Evolutionary conservation across 192 early-diverging fungal species (phyloP).

Genomic region (Linnemannia hyalina): DNA sequence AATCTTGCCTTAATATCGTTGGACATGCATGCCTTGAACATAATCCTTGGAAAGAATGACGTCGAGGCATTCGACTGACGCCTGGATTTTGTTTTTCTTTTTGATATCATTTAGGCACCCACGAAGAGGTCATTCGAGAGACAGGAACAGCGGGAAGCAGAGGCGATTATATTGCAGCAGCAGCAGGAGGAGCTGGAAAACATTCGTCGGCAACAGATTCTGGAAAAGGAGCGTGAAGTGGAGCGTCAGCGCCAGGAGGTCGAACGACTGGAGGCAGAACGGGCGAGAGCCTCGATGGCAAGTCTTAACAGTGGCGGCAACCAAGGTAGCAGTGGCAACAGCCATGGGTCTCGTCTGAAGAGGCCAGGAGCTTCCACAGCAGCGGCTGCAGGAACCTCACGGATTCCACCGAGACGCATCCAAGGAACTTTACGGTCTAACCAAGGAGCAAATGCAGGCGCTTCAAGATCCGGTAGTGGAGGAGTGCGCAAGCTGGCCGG

Average conservation of each 20-base stretch:
- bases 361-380: background rate
- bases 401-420: constrained; percentile 22
- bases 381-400: constrained; percentile 2
- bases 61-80: background rate
- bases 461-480: constrained; percentile 38
- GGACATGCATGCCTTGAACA: too few relatives aligned
- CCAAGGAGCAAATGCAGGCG: background rate
- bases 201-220: constrained; percentile 36
- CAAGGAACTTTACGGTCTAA: background rate
- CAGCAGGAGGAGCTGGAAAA: constrained; percentile 51
- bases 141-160: constrained; percentile 48
- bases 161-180: constrained; percentile 33
- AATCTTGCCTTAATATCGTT: background rate
- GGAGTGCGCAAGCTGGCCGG: constrained; percentile 46
- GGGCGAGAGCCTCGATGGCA: constrained; percentile 13
- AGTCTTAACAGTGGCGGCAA: constrained; percentile 2
- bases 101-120: constrained; percentile 26
- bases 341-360: background rate
- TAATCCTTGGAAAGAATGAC: background rate
- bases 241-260: constrained; percentile 36
- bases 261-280: constrained; percentile 40
- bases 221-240: constrained; percentile 37
- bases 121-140: constrained; percentile 43
- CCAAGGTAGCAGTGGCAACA: background rate
- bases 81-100: background rate